These are phyloP conservation scores for Mycena indigotica DNA, from an alignment of 768 basidiomycete species.

Conservation along the genomic window DNA sequence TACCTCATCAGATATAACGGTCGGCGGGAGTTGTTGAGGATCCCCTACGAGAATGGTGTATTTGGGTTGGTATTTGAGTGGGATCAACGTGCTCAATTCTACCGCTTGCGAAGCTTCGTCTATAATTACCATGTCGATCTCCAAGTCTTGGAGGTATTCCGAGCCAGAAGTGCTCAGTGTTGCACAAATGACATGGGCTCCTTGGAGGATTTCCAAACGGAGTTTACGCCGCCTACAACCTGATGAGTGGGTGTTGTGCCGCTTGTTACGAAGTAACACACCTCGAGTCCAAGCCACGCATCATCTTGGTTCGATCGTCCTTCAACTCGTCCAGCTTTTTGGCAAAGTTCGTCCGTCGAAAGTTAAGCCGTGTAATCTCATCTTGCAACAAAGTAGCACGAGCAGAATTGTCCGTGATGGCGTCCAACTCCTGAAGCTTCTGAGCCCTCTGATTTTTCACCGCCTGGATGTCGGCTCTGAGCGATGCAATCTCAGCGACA, in stretches of 20 bases:
- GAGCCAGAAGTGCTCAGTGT: slow-evolving; percentile 95
- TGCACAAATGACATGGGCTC: slow-evolving; percentile 92
- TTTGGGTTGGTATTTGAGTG: slow-evolving; percentile 82
- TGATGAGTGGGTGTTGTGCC: no score
- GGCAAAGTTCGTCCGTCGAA: slow-evolving; percentile 62
- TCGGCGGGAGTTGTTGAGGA: slow-evolving; percentile 95
- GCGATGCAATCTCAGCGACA: slow-evolving; percentile 47
- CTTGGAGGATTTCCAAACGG: slow-evolving; percentile 73
- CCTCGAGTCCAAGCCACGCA: slow-evolving; percentile 76
- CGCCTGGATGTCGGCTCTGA: slow-evolving; percentile 70
- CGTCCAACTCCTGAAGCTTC: slow-evolving; percentile 61
- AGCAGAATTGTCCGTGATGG: slow-evolving; percentile 57
- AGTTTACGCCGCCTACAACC: slow-evolving; percentile 60
- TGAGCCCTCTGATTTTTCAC: slow-evolving; percentile 60
- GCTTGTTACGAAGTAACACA: neutral
- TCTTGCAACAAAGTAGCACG: slow-evolving; percentile 60
- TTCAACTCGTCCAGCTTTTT: slow-evolving; percentile 74
- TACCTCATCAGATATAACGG: slow-evolving; percentile 56
- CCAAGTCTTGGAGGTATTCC: slow-evolving; percentile 76
- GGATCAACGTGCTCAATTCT: slow-evolving; percentile 93
- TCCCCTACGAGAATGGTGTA: slow-evolving; percentile 95
- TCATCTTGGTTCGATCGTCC: slow-evolving; percentile 81
- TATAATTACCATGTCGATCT: slow-evolving; percentile 95
- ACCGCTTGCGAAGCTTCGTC: slow-evolving; percentile 98
- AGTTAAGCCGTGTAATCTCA: slow-evolving; percentile 66